Evolutionary conservation across 140 eudicot species (phyloP), one percentile per base, ranked within the genome.

Genomic region (Erigeron philadelphicus): DNA sequence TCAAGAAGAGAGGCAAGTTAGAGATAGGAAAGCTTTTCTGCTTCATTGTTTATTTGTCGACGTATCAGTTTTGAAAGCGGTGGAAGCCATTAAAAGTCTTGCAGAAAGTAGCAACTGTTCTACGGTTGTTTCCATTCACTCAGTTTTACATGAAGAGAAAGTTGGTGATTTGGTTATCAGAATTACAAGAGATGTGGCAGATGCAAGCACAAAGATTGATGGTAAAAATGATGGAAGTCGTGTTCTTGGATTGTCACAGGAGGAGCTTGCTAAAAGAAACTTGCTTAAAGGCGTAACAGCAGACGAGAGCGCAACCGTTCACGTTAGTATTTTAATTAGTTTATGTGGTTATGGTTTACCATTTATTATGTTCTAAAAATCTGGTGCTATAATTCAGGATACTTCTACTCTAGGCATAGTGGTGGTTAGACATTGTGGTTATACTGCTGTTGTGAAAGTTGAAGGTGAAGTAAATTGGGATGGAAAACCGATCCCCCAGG

Each of bases 31-130:
- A 83, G 94, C 97, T 12, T 90, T 90, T 73, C 84, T 90, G 42
- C 90, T 90, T 78, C 97, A 90, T 75, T 81, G 88, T 75, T 63
- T 90, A 79, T 87, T 90, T 72, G 97, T 90, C 74, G 97, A 90
- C 57, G 84, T 90, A 68, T 90, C 97, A 41, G 97, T 90, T 9
- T 80, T 81, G 67, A 90, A 83, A 85, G 90, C 97, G 45, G 95
- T 87, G 57, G 70, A 78, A 21, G 84, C 78, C 13, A 85, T 90
- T 58, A 83, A 82, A 56, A 63, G 67, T 71, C 74, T 87, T 47
- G 73, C 80, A 10, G 84, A 81, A 31, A 80, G 46, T 75, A 52
- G 68, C 53, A 77, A 66, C 21, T 31, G 19, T 55, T 71, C 77
- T n/a, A 19, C 81, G 19, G 55, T 50, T 68, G 65, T 43, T 62